These are phyloP conservation scores for Phaseolus lunatus DNA, from an alignment of 306 rosid genomes.

Conservation along the genomic window DNA sequence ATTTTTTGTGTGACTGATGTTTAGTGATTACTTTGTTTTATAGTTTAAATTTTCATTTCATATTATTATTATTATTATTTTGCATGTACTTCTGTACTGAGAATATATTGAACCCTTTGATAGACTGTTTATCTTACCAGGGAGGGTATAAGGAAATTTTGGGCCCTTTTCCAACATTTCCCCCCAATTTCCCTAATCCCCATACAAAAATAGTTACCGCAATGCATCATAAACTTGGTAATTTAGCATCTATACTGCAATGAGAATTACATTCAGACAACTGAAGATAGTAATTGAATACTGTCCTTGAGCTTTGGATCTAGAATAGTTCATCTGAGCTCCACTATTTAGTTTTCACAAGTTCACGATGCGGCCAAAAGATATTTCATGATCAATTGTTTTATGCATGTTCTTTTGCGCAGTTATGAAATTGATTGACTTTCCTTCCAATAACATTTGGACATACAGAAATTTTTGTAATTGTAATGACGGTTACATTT, in stretches of 20 bases:
- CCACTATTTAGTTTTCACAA: neutral
- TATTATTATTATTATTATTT: neutral
- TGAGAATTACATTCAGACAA: neutral
- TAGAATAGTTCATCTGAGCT: neutral
- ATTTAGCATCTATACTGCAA: neutral
- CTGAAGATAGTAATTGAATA: constrained; percentile 12
- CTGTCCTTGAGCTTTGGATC: constrained; percentile 12
- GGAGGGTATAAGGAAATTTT: neutral
- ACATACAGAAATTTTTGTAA: neutral
- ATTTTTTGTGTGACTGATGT: neutral
- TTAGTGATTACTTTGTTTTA: neutral
- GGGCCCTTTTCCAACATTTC: constrained; percentile 1
- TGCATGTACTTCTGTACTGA: neutral
- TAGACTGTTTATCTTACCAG: neutral
- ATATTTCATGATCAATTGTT: neutral
- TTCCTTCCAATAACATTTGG: neutral
- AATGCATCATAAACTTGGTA: neutral
- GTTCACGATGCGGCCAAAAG: neutral
- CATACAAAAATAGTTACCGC: neutral
- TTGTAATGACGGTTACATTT: neutral
- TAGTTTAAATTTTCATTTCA: constrained; percentile 7
- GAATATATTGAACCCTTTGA: neutral
- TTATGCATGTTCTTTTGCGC: neutral
- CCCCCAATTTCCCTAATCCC: neutral
- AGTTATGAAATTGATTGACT: neutral